Conservation (phyloP, 177 flowering plant genomes). For the Tripterygium wilfordii region DNA sequence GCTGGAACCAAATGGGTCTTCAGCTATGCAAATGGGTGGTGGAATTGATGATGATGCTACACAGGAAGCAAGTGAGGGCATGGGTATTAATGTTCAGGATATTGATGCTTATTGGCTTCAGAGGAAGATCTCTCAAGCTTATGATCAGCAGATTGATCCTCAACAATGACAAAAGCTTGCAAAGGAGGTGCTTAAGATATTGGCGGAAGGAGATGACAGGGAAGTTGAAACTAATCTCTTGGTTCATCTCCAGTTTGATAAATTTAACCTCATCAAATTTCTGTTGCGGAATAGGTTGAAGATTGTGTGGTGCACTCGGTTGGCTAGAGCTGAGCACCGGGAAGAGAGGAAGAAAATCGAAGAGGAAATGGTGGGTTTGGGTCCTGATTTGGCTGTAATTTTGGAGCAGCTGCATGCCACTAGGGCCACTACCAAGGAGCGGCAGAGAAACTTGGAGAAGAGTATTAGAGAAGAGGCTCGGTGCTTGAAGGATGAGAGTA, state of each 20-base stretch:
- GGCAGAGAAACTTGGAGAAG: constrained; percentile 88
- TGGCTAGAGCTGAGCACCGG: constrained; percentile 88
- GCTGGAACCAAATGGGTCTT: constrained; percentile 39
- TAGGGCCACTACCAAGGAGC: constrained; percentile 83
- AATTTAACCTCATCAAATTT: constrained; percentile 71
- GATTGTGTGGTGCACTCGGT: constrained; percentile 94
- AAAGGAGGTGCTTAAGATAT: constrained; percentile 78
- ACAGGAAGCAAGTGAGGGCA: constrained; percentile 68
- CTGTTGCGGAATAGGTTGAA: constrained; percentile 66
- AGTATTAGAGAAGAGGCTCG: constrained; percentile 95
- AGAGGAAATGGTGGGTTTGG: constrained; percentile 72
- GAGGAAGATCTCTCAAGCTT: constrained; percentile 86
- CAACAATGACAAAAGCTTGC: constrained; percentile 89
- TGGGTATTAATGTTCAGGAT: constrained; percentile 79
- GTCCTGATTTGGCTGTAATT: constrained; percentile 63
- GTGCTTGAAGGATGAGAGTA: constrained; percentile 72
- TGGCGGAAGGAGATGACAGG: constrained; percentile 82
- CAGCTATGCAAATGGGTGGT: constrained; percentile 89
- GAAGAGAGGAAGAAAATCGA: constrained; percentile 80
- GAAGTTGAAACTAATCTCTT: constrained; percentile 77
- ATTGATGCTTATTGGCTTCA: constrained; percentile 99
- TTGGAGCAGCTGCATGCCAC: constrained; percentile 94
- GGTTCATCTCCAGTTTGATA: constrained; percentile 68
- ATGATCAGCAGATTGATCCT: constrained; percentile 75
- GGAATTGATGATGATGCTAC: constrained; percentile 85